Conservation (phyloP, 2,329 filamentous ascomycete genomes). For the Colletotrichum sp. region DNA sequence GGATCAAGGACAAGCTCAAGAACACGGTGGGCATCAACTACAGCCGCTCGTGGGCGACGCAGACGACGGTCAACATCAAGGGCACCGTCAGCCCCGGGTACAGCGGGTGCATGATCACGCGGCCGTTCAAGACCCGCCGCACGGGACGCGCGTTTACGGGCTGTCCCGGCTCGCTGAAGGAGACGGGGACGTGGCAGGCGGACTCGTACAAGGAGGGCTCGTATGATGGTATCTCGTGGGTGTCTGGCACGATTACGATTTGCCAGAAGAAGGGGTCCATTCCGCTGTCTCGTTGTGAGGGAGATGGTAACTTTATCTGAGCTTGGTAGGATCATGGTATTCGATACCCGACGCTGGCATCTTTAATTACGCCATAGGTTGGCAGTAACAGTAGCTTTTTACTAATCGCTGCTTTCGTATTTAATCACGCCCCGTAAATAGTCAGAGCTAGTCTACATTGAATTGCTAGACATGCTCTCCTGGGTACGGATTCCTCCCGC, state of each 20-base stretch:
- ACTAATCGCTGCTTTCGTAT: not conserved
- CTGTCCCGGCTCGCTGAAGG: not conserved
- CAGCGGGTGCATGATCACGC: not conserved
- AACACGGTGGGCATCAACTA: not conserved
- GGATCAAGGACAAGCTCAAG: not conserved
- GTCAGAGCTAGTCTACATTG: fast-evolving
- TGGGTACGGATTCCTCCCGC: too few species aligned
- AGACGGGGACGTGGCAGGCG: not conserved
- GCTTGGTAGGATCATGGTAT: not conserved
- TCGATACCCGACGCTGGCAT: not conserved
- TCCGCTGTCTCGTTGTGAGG: not conserved
- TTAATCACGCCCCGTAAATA: not conserved
- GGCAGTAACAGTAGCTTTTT: too few species aligned
- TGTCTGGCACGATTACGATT: not conserved
- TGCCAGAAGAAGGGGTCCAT: not conserved
- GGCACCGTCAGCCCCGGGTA: not conserved
- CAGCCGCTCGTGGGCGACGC: not conserved
- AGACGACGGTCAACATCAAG: not conserved
- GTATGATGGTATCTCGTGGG: not conserved
- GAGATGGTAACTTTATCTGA: not conserved
- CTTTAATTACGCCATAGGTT: fast-evolving
- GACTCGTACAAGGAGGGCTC: not conserved
- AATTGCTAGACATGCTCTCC: not conserved
- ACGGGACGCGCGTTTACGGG: not conserved
- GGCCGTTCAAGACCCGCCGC: not conserved